A percentile compares a stretch with the other conserved stretches of the same genome.
Conservation (phyloP, 345 rosid genomes). For the Pistacia vera region DNA sequence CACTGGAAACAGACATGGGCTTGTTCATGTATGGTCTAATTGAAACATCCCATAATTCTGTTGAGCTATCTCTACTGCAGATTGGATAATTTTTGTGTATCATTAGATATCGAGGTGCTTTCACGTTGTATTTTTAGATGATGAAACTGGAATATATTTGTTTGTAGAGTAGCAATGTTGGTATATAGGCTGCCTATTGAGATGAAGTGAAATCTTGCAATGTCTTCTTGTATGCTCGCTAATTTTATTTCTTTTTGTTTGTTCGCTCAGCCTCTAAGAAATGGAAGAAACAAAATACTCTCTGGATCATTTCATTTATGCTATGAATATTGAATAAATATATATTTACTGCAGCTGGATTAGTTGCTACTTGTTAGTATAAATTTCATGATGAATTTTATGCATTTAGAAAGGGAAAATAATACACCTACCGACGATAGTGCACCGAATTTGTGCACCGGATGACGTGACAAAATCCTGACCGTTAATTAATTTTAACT, state of each 20-base stretch:
- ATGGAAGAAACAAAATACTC: neutral
- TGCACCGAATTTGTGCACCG: too few relatives aligned
- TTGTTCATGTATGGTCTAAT: constrained; percentile 93
- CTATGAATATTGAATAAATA: neutral
- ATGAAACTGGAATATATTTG: neutral
- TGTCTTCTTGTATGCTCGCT: neutral
- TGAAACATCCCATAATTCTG: constrained; percentile 34
- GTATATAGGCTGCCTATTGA: constrained; percentile 11
- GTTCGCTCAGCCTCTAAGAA: neutral
- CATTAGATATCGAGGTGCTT: neutral
- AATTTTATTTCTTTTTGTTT: neutral
- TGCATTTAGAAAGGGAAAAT: neutral
- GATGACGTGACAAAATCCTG: too few relatives aligned
- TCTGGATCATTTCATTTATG: neutral
- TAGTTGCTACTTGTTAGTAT: too few relatives aligned
- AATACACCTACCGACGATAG: too few relatives aligned
- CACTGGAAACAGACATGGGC: constrained; percentile 80
- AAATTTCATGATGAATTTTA: neutral
- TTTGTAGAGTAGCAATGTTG: constrained; percentile 12
- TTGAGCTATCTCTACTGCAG: constrained; percentile 3
- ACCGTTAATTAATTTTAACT: too few relatives aligned
- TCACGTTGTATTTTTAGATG: constrained; percentile 8
- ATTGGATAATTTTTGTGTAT: constrained; percentile 9
- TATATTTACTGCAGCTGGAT: too few relatives aligned
- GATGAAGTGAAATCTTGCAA: constrained; percentile 4